Evolutionary conservation across 352 stramenopile genomes (phyloP), one percentile per base, ranked within the genome.

Genomic region (Phytophthora sojae): DNA sequence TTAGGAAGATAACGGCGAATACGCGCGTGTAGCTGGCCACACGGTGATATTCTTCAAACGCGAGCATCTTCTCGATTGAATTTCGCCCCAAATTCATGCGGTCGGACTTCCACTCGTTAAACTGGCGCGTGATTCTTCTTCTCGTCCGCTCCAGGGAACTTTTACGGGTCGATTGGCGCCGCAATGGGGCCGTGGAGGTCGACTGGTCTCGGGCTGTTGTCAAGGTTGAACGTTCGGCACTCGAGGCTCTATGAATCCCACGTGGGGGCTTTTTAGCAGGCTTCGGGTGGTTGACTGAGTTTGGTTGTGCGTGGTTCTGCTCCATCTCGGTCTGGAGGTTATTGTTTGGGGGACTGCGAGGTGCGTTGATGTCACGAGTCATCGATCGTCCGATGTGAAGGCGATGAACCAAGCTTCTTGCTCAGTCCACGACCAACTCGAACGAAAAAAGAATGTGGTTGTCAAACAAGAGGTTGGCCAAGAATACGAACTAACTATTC

Each of bases 61-160:
- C 57, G 23, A 70, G 55, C 35, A 80, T 61, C 54, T 80, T 80
- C 21, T 80, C 69, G 17, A 80, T 61, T 3, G 69, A 76, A 47
- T 78, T 78, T 6, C 73, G 69, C 0, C 69, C 73, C 17, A 77
- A 57, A 45, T 73, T 70, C 53, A 71, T 72, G 53, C 77, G 73
- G 15, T 73, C 60, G 37, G 63, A 71, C 55, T 75, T 73, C 71
- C 73, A 72, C 7, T 75, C 47, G 21, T 79, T 60, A 29, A 51
- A 51, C 12, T 51, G 55, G 11, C 55, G 21, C 23, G 30, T 21
- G n/a, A 61, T 12, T 51, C 55, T 21, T 51, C 37, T 61, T 51
- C 30, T 42, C 29, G 44, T 47, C 21, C 53, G 53, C 19, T 29
- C 32, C 4, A 19, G 9, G 8, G 30, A 15, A 30, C 30, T 60